phyloP scores from a whole-genome alignment of 345 rosid species.

The Adansonia digitata region DNA sequence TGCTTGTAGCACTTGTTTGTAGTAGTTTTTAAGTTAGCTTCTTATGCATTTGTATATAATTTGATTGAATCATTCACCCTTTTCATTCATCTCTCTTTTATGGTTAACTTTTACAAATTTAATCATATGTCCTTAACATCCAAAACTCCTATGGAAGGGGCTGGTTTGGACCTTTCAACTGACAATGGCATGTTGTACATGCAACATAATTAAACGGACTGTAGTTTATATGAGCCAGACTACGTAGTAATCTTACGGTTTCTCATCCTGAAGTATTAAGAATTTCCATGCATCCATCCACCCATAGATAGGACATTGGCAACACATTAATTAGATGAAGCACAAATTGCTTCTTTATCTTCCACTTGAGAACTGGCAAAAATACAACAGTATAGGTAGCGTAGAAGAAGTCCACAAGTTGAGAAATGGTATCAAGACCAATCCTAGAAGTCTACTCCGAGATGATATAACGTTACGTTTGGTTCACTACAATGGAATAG shows the following conservation, averaged over 20 bases:
- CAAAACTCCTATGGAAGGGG: not conserved
- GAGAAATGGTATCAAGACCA: slow-evolving; percentile 1
- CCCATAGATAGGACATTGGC: not conserved
- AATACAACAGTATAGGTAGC: not conserved
- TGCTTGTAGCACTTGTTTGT: not conserved
- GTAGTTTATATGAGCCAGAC: not conserved
- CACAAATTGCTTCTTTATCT: too few species aligned
- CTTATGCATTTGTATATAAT: not conserved
- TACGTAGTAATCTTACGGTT: not conserved
- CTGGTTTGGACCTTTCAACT: not conserved
- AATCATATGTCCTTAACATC: not conserved
- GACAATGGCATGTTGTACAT: not conserved
- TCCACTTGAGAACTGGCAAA: too few species aligned
- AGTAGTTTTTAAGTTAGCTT: not conserved
- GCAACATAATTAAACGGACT: not conserved
- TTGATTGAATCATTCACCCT: not conserved
- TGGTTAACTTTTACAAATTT: not conserved
- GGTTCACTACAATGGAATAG: too few species aligned
- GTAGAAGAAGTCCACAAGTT: not conserved
- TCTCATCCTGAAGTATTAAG: not conserved
- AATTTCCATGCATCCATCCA: not conserved
- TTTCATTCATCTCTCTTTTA: not conserved
- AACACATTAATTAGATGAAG: too few species aligned
- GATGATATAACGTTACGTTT: too few species aligned
- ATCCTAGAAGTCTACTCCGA: not conserved